Evolutionary conservation across 2,329 filamentous ascomycete genomes (phyloP).

Genomic region (Neoascochyta sp.): DNA sequence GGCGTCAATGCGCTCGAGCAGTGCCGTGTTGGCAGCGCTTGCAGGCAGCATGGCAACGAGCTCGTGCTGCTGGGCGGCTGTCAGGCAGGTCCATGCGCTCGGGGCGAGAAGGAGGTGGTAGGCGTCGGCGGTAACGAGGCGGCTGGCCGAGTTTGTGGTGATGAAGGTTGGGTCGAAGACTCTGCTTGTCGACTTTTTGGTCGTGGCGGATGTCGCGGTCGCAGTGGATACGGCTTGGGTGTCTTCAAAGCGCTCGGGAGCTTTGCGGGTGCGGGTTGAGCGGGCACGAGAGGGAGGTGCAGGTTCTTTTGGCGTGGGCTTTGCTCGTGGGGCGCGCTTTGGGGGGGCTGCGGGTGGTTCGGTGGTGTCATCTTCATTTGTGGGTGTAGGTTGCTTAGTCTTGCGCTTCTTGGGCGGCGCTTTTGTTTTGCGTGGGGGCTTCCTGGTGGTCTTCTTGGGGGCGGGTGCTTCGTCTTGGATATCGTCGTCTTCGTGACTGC

Average conservation of each 20-base stretch:
- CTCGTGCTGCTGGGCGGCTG: conserved; percentile 13
- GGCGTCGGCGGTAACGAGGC: conserved; percentile 31
- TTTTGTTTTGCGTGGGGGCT: conserved; percentile 1
- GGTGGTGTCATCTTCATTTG: neutral
- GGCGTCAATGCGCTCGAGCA: conserved; percentile 11
- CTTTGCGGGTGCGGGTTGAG: conserved; percentile 26
- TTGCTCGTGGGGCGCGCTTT: neutral
- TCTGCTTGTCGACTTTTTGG: conserved; percentile 13
- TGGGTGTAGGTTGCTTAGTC: conserved; percentile 2
- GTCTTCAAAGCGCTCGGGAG: conserved; percentile 21
- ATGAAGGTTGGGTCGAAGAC: conserved; percentile 31
- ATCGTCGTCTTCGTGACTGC: conserved; percentile 6
- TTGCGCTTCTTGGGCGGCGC: conserved; percentile 4
- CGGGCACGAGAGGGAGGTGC: conserved; percentile 12
- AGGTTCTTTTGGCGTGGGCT: conserved; percentile 6
- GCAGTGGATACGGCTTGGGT: conserved; percentile 7
- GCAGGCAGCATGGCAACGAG: conserved; percentile 25
- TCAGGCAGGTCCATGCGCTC: conserved; percentile 30
- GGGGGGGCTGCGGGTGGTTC: neutral
- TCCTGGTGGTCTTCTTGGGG: conserved; percentile 4
- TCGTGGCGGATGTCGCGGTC: conserved; percentile 4
- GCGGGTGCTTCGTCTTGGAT: conserved; percentile 4
- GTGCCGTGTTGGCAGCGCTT: conserved; percentile 11
- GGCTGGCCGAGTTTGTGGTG: conserved; percentile 29
- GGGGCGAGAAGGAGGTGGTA: conserved; percentile 33